A percentile compares a stretch with the other conserved stretches of the same genome.
Conservation (phyloP, 169 alveolate genomes). For the Eimeria zaria region DNA sequence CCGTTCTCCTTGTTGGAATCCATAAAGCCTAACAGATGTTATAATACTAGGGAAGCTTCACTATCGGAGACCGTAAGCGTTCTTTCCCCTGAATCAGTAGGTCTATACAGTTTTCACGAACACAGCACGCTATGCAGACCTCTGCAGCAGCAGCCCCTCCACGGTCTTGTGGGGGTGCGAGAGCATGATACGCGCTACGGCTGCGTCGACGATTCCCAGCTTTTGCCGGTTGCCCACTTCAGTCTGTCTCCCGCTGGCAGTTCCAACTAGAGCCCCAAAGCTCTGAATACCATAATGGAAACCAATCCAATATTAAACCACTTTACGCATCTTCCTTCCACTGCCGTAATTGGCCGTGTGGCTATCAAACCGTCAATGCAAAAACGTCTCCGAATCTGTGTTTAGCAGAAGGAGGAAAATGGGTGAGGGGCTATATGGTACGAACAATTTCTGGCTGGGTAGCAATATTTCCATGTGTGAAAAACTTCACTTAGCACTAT, state of each 20-base stretch:
- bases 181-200: neutral
- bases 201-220: constrained; percentile 3
- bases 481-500: neutral
- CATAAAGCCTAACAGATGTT: neutral
- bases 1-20: neutral
- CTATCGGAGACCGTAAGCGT: neutral
- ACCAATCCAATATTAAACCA: neutral
- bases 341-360: neutral
- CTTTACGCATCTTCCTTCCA: neutral
- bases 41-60: neutral
- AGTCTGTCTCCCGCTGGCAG: neutral
- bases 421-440: neutral
- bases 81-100: neutral
- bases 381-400: neutral
- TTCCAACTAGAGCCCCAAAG: neutral
- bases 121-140: neutral
- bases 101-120: neutral
- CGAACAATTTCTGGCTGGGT: neutral
- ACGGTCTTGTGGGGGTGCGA: neutral
- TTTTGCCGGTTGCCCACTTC: constrained; percentile 10
- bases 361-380: neutral
- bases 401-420: neutral
- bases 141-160: neutral
- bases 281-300: neutral
- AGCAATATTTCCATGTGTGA: neutral